phyloP scores from a whole-genome alignment of 2,329 filamentous ascomycete genomes.

The Aureobasidium sp. region DNA sequence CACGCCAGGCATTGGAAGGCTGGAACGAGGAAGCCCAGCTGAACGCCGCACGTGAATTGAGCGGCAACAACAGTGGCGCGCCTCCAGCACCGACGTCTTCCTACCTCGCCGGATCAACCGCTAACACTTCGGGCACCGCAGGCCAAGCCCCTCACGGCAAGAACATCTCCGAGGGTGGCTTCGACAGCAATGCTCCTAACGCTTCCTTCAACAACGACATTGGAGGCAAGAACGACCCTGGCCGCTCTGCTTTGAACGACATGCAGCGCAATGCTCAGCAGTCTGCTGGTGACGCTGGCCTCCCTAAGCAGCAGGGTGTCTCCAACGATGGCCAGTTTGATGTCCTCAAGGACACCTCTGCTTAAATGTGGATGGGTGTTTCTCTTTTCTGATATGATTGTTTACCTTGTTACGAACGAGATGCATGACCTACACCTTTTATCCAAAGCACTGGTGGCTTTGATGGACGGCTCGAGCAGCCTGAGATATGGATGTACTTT shows the following conservation, averaged over 20 bases:
- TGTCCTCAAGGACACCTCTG: constrained; percentile 9
- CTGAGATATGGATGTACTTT: not conserved
- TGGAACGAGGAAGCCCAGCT: constrained; percentile 34
- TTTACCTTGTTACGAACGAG: not conserved
- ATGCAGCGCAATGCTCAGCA: constrained; percentile 14
- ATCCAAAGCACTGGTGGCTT: not conserved
- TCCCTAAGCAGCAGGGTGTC: constrained; percentile 3
- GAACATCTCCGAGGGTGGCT: constrained; percentile 44
- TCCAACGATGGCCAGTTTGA: constrained; percentile 14
- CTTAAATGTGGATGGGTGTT: not conserved
- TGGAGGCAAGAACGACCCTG: constrained; percentile 50
- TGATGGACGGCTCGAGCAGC: not conserved
- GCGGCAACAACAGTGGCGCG: constrained; percentile 23
- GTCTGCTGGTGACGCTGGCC: constrained; percentile 5
- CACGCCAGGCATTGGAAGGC: constrained; percentile 36
- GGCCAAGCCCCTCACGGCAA: constrained; percentile 41
- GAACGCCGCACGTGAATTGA: constrained; percentile 29
- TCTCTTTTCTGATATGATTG: not conserved
- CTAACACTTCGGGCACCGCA: not conserved
- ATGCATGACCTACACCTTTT: not conserved
- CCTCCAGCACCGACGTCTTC: constrained; percentile 13
- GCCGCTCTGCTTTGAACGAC: constrained; percentile 39
- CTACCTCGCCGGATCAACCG: not conserved
- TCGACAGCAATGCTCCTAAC: constrained; percentile 37
- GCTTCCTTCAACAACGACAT: constrained; percentile 47